Evolutionary conservation across 345 rosid genomes (phyloP), one percentile per base, ranked within the genome.

Genomic region (Sisymbrium irio): DNA sequence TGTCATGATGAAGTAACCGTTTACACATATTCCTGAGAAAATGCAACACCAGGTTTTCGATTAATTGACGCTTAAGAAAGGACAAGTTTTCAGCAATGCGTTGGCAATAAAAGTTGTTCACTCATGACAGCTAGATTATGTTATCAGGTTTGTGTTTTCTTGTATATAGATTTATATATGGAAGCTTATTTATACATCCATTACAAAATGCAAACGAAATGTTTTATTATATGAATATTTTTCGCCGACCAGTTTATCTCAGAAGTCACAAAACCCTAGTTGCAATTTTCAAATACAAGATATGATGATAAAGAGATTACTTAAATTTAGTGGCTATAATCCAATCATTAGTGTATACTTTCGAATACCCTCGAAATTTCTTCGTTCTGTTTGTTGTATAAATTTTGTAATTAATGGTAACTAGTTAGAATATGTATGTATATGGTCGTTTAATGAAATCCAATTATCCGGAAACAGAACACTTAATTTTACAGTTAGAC

Each of bases 81-180:
- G 58, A 56, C 66, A 70, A 76, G 22, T 53, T 69, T 64, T 55
- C 62, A 70, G 76, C 76, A 77, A 77, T 45, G 61, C 4, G 80
- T 77, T 77, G 76, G 71, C 71, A 39, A 39, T 54, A 30, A 37
- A 49, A 36, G 63, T 45, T 42, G 17, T 6, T 17, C 36, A 41
- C 11, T 62, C 32, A 12, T 56, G 58, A 69, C 75, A 69, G 75
- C 79, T 45, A 69, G 65, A 69, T 69, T 69, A 36, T 54, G 65
- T n/a, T 62, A 55, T 35, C 35, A 69, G 65, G 47, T 76, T 62
- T 68, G 57, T 76, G 74, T 69, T 68, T 68, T 35, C 49, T 59
- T 28, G 17, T 44, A 17, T 53, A 22, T 60, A 60, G 0, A 28
- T 28, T 8, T 53, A 20, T 44, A 25, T 60, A 46, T 27, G 22